Percentiles rank a stretch among this genome's conserved stretches.
These are phyloP conservation scores for Exophiala sideris DNA, from an alignment of 2,329 filamentous ascomycete species.

Conservation along the genomic window DNA sequence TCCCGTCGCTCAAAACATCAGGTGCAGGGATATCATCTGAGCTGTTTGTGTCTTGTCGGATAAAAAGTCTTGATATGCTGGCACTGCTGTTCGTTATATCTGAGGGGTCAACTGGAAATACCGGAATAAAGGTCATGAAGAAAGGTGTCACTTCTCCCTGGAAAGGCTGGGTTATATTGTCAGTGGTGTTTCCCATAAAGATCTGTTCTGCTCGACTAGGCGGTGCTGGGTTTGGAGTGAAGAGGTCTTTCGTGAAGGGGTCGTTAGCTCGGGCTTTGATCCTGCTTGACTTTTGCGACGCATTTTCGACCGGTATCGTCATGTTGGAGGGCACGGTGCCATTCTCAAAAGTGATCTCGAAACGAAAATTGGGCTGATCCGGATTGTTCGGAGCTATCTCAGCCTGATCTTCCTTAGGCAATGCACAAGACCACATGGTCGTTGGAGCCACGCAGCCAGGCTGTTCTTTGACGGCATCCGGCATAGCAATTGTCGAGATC, in stretches of 20 bases:
- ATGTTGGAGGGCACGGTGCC: conserved; percentile 54
- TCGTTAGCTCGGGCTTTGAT: conserved; percentile 34
- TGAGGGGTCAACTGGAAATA: conserved; percentile 39
- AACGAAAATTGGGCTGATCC: conserved; percentile 72
- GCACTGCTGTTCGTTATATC: conserved; percentile 12
- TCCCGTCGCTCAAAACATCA: conserved; percentile 52
- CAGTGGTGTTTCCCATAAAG: conserved; percentile 84
- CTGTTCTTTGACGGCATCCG: conserved; percentile 62
- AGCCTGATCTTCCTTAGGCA: conserved; percentile 73
- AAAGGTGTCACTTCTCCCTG: conserved; percentile 85
- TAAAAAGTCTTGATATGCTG: conserved; percentile 23
- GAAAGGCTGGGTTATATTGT: conserved; percentile 66
- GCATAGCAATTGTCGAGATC: conserved; percentile 71
- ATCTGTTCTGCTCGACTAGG: conserved; percentile 63
- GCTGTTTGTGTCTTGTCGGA: conserved; percentile 27
- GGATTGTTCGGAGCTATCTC: conserved; percentile 61
- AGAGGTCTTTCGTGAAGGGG: conserved; percentile 36
- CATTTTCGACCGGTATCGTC: conserved; percentile 54
- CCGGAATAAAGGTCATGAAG: conserved; percentile 68
- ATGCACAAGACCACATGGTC: conserved; percentile 79
- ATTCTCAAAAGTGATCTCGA: conserved; percentile 67
- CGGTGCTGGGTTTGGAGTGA: conserved; percentile 45
- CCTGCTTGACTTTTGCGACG: conserved; percentile 35
- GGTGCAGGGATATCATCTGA: conserved; percentile 23
- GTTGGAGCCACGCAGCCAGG: conserved; percentile 68